Conservation (phyloP, 176 grass and related monocot genomes). For the Typha latifolia region DNA sequence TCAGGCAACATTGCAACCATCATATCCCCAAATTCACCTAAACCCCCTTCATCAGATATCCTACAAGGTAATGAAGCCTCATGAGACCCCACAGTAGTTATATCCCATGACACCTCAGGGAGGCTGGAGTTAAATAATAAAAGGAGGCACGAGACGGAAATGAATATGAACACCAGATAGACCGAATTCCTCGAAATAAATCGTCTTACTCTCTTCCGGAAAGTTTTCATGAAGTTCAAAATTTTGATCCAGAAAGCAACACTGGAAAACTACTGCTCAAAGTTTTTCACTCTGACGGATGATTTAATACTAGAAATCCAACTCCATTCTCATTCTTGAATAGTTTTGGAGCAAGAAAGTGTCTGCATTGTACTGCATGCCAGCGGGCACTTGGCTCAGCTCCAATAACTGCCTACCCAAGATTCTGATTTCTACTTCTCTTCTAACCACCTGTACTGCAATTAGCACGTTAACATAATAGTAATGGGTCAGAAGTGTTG, state of each 20-base stretch:
- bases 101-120: not conserved
- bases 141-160: not conserved
- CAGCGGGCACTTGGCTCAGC: too few relatives aligned
- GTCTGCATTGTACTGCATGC: too few relatives aligned
- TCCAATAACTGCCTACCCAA: too few relatives aligned
- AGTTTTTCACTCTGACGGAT: not conserved
- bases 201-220: not conserved
- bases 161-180: not conserved
- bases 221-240: not conserved
- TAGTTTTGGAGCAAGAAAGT: not conserved
- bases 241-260: not conserved
- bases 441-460: not conserved
- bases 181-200: not conserved
- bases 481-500: not conserved
- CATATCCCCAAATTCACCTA: conserved; percentile 60
- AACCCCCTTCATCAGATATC: not conserved
- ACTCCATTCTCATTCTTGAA: not conserved
- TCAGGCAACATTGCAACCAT: conserved; percentile 74
- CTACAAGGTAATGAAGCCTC: not conserved
- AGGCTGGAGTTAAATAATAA: not conserved
- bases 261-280: not conserved
- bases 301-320: not conserved
- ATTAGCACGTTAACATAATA: not conserved
- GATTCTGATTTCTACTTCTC: not conserved
- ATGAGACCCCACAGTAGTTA: not conserved